Evolutionary conservation across 768 basidiomycete genomes (phyloP).

Genomic region (Rhodocollybia butyracea): DNA sequence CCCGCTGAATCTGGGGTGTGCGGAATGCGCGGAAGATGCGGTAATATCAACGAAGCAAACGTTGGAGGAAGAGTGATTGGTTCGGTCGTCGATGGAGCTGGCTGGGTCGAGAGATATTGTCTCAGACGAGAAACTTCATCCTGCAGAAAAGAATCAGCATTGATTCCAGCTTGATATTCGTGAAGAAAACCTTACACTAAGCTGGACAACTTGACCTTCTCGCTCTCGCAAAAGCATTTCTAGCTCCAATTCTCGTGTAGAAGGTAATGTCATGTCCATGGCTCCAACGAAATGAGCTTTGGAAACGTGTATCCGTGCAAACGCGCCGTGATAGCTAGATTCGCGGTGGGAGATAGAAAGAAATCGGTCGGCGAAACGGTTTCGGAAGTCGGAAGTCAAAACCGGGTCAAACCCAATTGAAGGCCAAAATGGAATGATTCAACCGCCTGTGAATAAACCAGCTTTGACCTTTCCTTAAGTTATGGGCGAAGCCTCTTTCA

Average conservation of each 20-base stretch:
- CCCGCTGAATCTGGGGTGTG: constrained; percentile 26
- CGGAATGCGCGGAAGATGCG: constrained; percentile 53
- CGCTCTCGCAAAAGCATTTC: constrained; percentile 75
- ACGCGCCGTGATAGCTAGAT: neutral
- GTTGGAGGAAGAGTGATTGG: constrained; percentile 69
- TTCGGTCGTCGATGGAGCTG: constrained; percentile 56
- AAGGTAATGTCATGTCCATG: constrained; percentile 63
- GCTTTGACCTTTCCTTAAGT: constrained; percentile 2
- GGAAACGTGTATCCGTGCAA: neutral
- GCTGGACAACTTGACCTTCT: constrained; percentile 67
- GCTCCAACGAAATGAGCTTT: neutral
- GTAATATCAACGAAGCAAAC: constrained; percentile 63
- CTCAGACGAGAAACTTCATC: constrained; percentile 72
- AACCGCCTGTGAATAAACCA: neutral
- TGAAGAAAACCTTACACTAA: constrained; percentile 52
- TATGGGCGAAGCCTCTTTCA: no score
- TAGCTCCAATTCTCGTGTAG: constrained; percentile 75
- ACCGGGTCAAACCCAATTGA: neutral
- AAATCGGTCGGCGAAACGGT: neutral
- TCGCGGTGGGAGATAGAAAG: neutral
- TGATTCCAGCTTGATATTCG: constrained; percentile 1
- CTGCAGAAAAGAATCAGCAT: constrained; percentile 34
- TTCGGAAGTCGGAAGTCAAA: neutral
- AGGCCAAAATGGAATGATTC: neutral
- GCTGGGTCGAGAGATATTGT: constrained; percentile 59